Evolutionary conservation across 2,329 filamentous ascomycete genomes (phyloP).

Genomic region (Aureobasidium leucospermi): DNA sequence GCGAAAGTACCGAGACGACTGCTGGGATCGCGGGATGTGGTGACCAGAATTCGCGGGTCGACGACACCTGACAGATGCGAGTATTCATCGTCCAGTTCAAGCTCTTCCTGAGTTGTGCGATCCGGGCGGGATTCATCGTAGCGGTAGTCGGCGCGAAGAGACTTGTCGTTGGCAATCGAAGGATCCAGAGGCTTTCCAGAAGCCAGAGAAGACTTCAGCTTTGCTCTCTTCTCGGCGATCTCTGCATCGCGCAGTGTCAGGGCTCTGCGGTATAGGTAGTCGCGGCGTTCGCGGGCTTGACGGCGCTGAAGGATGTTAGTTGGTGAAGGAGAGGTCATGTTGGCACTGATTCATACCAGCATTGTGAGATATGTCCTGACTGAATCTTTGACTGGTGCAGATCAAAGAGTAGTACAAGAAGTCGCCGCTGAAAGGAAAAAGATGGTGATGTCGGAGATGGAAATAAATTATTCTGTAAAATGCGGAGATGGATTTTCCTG

Average conservation of each 20-base stretch:
- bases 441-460: constrained; percentile 1
- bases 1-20: constrained; percentile 80
- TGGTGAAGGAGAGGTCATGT: not conserved
- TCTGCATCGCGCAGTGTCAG: constrained; percentile 84
- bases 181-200: constrained; percentile 81
- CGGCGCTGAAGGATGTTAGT: constrained; percentile 38
- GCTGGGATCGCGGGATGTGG: constrained; percentile 82
- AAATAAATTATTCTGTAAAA: constrained; percentile 7
- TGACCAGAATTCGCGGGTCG: constrained; percentile 82
- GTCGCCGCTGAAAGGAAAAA: not conserved
- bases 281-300: constrained; percentile 70
- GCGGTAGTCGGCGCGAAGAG: constrained; percentile 77
- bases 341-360: not conserved
- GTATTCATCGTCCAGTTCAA: constrained; percentile 84
- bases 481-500: constrained; percentile 10
- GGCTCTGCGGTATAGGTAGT: constrained; percentile 87
- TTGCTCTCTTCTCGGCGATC: constrained; percentile 82
- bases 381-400: not conserved
- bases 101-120: constrained; percentile 57
- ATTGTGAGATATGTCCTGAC: not conserved
- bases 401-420: not conserved
- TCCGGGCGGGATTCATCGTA: constrained; percentile 81
- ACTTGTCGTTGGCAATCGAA: constrained; percentile 76
- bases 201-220: constrained; percentile 77
- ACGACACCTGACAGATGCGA: constrained; percentile 82